Percentiles rank a stretch among this genome's conserved stretches.
Evolutionary conservation across 1,139 yeast species (phyloP).

Genomic region (Diutina mesorugosa): DNA sequence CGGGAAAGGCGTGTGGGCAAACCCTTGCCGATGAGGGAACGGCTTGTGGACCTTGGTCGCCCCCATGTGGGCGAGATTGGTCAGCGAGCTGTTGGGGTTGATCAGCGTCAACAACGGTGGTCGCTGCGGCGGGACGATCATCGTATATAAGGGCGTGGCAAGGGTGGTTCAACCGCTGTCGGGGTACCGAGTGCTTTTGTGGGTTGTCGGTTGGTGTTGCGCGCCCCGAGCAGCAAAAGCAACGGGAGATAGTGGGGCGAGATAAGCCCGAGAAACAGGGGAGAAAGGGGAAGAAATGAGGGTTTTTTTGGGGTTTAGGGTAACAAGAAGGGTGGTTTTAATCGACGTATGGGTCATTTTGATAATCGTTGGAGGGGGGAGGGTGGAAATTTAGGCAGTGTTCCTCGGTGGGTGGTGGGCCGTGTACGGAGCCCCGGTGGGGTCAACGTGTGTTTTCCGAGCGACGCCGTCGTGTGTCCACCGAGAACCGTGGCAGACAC

Average conservation of each 20-base stretch:
- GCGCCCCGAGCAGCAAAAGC: background rate
- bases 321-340: too few species aligned
- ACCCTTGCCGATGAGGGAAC: conserved; percentile 5
- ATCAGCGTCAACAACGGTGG: conserved; percentile 9
- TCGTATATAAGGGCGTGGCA: conserved; percentile 7
- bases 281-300: background rate
- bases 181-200: background rate
- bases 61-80: conserved; percentile 6
- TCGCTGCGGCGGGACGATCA: conserved; percentile 5
- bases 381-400: background rate
- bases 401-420: background rate
- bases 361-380: background rate
- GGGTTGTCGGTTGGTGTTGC: background rate
- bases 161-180: background rate
- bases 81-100: conserved; percentile 11
- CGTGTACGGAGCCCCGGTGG: background rate
- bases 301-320: background rate
- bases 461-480: background rate
- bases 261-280: background rate
- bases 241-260: background rate
- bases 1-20: conserved; percentile 3
- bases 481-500: background rate
- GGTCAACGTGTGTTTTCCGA: background rate
- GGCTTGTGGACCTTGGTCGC: conserved; percentile 6
- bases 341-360: too few species aligned